These are phyloP conservation scores for Paramicrosporidium saccamoebae DNA, from an alignment of 371 early-diverging fungal genomes.

Conservation along the genomic window DNA sequence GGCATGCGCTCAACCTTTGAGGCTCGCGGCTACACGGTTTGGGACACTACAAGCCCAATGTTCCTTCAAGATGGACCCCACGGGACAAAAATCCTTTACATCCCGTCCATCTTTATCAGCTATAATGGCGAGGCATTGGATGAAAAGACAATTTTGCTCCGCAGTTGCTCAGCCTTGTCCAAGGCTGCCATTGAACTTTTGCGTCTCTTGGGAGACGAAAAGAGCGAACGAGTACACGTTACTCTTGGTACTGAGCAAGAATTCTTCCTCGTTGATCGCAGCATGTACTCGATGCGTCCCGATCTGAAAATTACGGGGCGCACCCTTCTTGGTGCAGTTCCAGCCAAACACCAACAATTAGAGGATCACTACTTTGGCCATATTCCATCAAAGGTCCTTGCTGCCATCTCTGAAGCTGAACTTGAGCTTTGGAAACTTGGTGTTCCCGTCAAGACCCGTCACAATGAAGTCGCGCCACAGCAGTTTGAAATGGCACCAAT, in stretches of 20 bases:
- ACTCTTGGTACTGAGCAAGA: conserved; percentile 92
- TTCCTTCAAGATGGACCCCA: conserved; percentile 71
- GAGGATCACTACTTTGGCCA: conserved; percentile 96
- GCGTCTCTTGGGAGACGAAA: conserved; percentile 20
- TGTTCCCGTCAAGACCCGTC: conserved; percentile 89
- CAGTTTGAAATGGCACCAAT: conserved; percentile 93
- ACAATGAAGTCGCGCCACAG: conserved; percentile 95
- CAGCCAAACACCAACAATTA: conserved; percentile 88
- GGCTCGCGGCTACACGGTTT: conserved; percentile 93
- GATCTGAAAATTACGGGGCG: conserved; percentile 86
- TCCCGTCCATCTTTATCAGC: conserved; percentile 87
- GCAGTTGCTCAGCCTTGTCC: conserved; percentile 52
- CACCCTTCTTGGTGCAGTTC: conserved; percentile 62
- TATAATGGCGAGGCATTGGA: conserved; percentile 94
- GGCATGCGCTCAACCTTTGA: conserved; percentile 91
- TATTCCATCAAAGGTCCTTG: conserved; percentile 67
- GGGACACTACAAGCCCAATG: conserved; percentile 87
- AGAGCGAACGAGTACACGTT: conserved; percentile 38
- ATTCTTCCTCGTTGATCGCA: conserved; percentile 83
- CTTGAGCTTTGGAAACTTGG: conserved; percentile 69
- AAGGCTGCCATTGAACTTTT: conserved; percentile 39
- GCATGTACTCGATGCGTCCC: conserved; percentile 54
- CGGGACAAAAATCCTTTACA: conserved; percentile 56
- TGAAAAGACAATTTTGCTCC: conserved; percentile 80
- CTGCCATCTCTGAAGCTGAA: conserved; percentile 66